Conservation (phyloP, 164 flowering plant genomes). For the Aristolochia californica region DNA sequence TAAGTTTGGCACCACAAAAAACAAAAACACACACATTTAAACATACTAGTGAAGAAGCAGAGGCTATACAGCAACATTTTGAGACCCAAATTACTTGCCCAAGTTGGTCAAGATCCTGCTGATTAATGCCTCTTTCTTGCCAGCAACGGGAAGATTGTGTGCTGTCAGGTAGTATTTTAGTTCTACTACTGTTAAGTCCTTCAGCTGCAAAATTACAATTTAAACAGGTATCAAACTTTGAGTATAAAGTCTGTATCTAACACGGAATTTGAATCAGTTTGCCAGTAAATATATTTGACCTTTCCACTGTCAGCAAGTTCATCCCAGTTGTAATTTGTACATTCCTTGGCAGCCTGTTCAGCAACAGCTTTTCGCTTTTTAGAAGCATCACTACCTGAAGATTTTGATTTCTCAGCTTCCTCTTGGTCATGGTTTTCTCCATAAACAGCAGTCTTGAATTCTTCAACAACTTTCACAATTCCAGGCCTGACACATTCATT, state of each 20-base stretch:
- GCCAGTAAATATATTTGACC: conserved; percentile 25
- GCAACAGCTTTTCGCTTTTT: conserved; percentile 64
- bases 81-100: conserved; percentile 31
- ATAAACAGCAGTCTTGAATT: conserved; percentile 71
- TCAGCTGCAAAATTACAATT: conserved; percentile 47
- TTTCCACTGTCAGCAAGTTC: conserved; percentile 80
- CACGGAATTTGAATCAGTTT: too few relatives aligned
- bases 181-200: conserved; percentile 60
- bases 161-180: conserved; percentile 65
- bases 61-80: neutral
- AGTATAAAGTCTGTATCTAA: neutral
- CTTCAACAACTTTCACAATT: conserved; percentile 63
- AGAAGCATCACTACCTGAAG: conserved; percentile 30
- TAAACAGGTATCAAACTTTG: too few relatives aligned
- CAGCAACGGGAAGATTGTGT: conserved; percentile 57
- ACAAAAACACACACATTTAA: too few relatives aligned
- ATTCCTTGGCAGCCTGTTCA: conserved; percentile 46
- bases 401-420: conserved; percentile 19
- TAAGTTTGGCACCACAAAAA: too few relatives aligned
- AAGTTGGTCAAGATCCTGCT: conserved; percentile 62
- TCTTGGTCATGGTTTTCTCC: conserved; percentile 65
- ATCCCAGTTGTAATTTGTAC: conserved; percentile 58
- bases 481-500: conserved; percentile 42
- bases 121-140: conserved; percentile 75
- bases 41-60: neutral